Evolutionary conservation across 768 basidiomycete species (phyloP).

Genomic region (Mycena pura): DNA sequence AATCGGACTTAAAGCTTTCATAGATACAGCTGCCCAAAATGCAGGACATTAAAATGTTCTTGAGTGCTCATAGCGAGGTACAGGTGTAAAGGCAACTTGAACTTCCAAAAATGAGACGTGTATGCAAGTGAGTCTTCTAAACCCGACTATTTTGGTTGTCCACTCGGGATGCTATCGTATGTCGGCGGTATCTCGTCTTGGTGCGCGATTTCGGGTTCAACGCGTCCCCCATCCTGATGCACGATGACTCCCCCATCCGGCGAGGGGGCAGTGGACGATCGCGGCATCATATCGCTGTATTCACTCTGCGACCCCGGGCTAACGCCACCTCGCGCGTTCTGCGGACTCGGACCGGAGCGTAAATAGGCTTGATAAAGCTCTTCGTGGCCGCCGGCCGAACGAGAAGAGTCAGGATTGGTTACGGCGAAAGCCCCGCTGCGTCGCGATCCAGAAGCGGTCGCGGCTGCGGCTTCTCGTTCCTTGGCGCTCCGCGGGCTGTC

Average conservation of each 20-base stretch:
- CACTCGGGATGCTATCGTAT: constrained; percentile 31
- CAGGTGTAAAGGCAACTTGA: too few relatives aligned
- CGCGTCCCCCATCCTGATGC: constrained; percentile 25
- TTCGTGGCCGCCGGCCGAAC: constrained; percentile 8
- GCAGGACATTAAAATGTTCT: too few relatives aligned
- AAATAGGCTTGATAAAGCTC: constrained; percentile 20
- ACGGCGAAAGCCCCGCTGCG: constrained; percentile 17
- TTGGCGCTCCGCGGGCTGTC: constrained; percentile 25
- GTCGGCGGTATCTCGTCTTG: constrained; percentile 31
- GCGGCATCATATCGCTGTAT: constrained; percentile 4
- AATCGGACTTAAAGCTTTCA: not conserved
- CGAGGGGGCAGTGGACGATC: constrained; percentile 14
- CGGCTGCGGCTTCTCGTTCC: constrained; percentile 24
- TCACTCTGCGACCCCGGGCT: constrained; percentile 8
- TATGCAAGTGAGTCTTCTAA: not conserved
- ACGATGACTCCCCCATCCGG: constrained; percentile 26
- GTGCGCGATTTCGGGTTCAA: constrained; percentile 2
- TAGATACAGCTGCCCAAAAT: constrained; percentile 12
- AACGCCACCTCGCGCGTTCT: not conserved
- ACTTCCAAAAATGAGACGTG: not conserved
- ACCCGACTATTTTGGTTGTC: constrained; percentile 21
- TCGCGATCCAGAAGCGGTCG: too few relatives aligned
- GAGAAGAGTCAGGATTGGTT: constrained; percentile 17
- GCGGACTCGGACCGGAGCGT: constrained; percentile 20
- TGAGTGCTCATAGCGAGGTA: too few relatives aligned